These are phyloP conservation scores for Calcarisporium arbuscula DNA, from an alignment of 2,329 filamentous ascomycete genomes.

Conservation along the genomic window DNA sequence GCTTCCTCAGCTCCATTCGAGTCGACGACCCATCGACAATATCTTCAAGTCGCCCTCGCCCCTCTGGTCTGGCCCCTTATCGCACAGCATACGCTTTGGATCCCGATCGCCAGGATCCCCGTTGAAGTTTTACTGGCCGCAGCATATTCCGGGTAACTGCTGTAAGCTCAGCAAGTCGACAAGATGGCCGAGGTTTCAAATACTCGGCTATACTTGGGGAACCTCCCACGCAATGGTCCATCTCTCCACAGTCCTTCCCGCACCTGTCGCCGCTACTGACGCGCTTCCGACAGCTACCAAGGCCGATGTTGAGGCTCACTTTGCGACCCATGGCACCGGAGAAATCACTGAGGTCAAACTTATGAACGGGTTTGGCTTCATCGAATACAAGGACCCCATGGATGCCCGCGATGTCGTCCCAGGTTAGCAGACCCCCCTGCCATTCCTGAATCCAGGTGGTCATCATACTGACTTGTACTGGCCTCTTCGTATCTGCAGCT, in stretches of 20 bases:
- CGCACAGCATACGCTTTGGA: neutral
- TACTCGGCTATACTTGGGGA: conserved; percentile 94
- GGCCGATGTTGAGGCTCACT: conserved; percentile 92
- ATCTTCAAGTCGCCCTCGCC: neutral
- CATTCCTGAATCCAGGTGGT: neutral
- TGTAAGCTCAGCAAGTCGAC: conserved; percentile 13
- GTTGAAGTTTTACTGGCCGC: conserved; percentile 3
- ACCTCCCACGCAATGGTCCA: conserved; percentile 90
- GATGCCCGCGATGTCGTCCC: conserved; percentile 97
- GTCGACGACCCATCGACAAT: conserved; percentile 2
- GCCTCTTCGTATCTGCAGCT: conserved; percentile 33
- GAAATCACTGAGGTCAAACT: conserved; percentile 99
- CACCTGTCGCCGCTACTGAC: conserved; percentile 36
- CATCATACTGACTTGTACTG: conserved; percentile 13
- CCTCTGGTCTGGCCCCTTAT: neutral
- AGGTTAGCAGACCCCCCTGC: conserved; percentile 54
- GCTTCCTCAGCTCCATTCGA: conserved; percentile 2
- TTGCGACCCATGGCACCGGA: conserved; percentile 90
- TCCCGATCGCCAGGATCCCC: neutral
- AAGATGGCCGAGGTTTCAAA: conserved; percentile 84
- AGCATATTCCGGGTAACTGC: neutral
- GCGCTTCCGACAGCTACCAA: conserved; percentile 70
- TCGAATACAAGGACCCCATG: conserved; percentile 98
- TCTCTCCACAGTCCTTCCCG: conserved; percentile 19
- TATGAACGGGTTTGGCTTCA: conserved; percentile 99